Conservation (phyloP, 495 filamentous ascomycete species). For the Beverwykella pulmonaria region DNA sequence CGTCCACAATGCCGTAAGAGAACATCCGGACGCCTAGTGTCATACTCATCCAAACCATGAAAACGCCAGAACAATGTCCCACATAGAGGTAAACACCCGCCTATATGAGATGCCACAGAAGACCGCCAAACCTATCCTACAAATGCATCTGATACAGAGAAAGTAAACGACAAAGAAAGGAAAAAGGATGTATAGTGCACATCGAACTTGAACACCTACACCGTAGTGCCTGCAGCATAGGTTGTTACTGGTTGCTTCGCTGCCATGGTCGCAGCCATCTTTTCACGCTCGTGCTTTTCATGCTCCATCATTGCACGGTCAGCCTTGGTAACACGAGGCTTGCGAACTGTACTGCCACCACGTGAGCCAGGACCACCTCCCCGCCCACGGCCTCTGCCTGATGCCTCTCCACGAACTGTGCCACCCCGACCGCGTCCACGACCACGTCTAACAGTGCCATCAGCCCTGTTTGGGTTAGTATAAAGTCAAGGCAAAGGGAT, state of each 20-base stretch:
- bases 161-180: background rate
- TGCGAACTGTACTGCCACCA: constrained; percentile 74
- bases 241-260: constrained; percentile 49
- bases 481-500: constrained; percentile 35
- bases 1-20: background rate
- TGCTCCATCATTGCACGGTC: constrained; percentile 64
- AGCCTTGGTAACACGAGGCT: constrained; percentile 79
- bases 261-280: constrained; percentile 48
- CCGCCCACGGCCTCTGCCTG: constrained; percentile 49
- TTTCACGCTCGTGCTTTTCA: constrained; percentile 72
- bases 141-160: background rate
- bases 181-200: background rate
- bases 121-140: constrained; percentile 6
- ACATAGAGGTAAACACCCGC: background rate
- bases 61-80: constrained; percentile 8
- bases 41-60: background rate
- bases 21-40: background rate
- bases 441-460: constrained; percentile 76
- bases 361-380: constrained; percentile 75
- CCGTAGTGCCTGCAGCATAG: constrained; percentile 53
- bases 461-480: constrained; percentile 57
- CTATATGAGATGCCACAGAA: background rate
- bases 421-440: constrained; percentile 68
- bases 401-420: constrained; percentile 49
- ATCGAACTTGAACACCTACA: background rate